Percentiles rank a stretch among this genome's conserved stretches.
Conservation (phyloP, 2,329 filamentous ascomycete species). For the Aspergillus ibericus region DNA sequence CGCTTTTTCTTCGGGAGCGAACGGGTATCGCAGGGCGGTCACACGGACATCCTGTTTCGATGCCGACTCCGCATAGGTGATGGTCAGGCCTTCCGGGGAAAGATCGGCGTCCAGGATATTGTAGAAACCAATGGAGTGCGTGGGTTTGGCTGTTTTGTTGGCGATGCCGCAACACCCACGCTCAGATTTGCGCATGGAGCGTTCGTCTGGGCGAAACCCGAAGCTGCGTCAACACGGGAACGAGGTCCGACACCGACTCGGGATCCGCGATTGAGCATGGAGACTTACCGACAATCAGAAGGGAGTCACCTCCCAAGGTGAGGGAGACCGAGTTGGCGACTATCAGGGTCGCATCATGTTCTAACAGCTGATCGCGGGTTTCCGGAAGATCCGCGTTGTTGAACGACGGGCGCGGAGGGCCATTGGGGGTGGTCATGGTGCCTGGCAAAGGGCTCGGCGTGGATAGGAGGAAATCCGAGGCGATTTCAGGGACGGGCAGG, state of each 20-base stretch:
- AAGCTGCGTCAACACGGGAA: constrained; percentile 2
- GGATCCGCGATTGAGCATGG: constrained; percentile 4
- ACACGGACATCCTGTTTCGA: constrained; percentile 63
- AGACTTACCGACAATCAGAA: constrained; percentile 58
- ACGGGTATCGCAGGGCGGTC: constrained; percentile 60
- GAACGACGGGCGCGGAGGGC: constrained; percentile 23
- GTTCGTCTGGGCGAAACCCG: constrained; percentile 49
- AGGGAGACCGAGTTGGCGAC: constrained; percentile 61
- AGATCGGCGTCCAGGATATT: constrained; percentile 81
- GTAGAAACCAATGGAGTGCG: constrained; percentile 69
- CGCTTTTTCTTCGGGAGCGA: constrained; percentile 54
- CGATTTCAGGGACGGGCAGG: constrained; percentile 1
- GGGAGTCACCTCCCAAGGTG: constrained; percentile 60
- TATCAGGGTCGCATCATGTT: constrained; percentile 49
- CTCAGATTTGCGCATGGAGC: constrained; percentile 49
- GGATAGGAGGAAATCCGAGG: not conserved
- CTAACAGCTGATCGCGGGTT: constrained; percentile 31
- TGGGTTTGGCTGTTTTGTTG: constrained; percentile 51
- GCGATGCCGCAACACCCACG: constrained; percentile 58
- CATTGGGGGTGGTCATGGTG: constrained; percentile 24
- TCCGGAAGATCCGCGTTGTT: constrained; percentile 32
- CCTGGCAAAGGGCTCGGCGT: not conserved
- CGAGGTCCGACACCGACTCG: not conserved
- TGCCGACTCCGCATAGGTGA: constrained; percentile 68
- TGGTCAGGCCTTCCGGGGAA: constrained; percentile 59